A percentile compares a stretch with the other conserved stretches of the same genome.
These are phyloP conservation scores for Rhizopus microsporus DNA, from an alignment of 371 early-diverging fungal genomes.

Conservation along the genomic window DNA sequence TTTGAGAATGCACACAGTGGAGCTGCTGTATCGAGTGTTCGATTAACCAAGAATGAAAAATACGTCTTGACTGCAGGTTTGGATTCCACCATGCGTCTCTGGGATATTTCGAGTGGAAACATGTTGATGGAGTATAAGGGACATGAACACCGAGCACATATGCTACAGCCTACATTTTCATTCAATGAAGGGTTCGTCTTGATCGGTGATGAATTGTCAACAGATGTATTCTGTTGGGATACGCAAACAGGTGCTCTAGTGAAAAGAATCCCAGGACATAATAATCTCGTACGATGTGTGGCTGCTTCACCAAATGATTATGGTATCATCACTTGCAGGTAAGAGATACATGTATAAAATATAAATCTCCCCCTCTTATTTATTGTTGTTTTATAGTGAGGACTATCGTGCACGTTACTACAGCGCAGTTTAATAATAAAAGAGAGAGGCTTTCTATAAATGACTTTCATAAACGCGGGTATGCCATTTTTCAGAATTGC, in stretches of 20 bases:
- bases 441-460: constrained; percentile 15
- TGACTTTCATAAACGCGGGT: constrained; percentile 35
- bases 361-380: not conserved
- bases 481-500: constrained; percentile 25
- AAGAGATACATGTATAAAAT: constrained; percentile 2
- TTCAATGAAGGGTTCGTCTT: constrained; percentile 81
- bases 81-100: constrained; percentile 76
- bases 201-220: constrained; percentile 71
- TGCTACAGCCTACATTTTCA: constrained; percentile 62
- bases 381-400: constrained; percentile 27
- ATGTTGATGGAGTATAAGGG: constrained; percentile 70
- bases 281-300: constrained; percentile 47
- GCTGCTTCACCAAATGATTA: constrained; percentile 49
- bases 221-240: constrained; percentile 68
- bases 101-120: constrained; percentile 82
- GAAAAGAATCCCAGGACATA: constrained; percentile 49
- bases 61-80: constrained; percentile 80
- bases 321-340: constrained; percentile 55
- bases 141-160: constrained; percentile 52
- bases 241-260: constrained; percentile 60
- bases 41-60: constrained; percentile 73
- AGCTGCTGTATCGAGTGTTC: constrained; percentile 69
- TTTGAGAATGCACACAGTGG: constrained; percentile 79
- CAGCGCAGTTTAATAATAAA: constrained; percentile 12
- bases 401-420: constrained; percentile 55